Conservation (phyloP, 108 stramenopile species). For the Parmales sp. region DNA sequence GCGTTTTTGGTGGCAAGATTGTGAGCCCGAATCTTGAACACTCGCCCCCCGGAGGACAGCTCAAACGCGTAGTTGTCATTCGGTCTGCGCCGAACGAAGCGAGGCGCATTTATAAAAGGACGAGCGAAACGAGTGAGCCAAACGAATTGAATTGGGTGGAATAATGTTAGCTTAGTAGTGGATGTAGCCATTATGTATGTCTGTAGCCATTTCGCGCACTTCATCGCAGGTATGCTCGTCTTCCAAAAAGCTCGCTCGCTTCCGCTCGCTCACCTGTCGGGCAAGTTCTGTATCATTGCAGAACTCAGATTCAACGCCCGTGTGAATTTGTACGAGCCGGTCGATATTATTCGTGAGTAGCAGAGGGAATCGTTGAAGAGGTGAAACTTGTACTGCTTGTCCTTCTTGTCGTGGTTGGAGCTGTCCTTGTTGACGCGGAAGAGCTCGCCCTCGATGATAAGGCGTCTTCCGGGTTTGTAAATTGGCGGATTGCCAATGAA, state of each 20-base stretch:
- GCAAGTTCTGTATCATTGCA: not conserved
- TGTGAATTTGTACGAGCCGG: not conserved
- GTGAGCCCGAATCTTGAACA: conserved; percentile 8
- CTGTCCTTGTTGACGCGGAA: not conserved
- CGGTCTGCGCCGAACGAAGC: not conserved
- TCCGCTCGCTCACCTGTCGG: not conserved
- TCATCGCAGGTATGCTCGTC: too few relatives aligned
- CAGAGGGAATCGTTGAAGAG: not conserved
- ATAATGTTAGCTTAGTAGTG: too few relatives aligned
- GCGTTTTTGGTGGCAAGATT: not conserved
- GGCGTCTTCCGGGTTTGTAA: not conserved
- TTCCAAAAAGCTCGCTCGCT: too few relatives aligned
- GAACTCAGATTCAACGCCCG: not conserved
- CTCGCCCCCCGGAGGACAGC: not conserved
- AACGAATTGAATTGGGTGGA: not conserved
- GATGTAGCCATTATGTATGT: too few relatives aligned
- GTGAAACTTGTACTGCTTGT: conserved; percentile 10
- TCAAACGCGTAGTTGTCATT: not conserved
- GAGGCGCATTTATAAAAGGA: not conserved
- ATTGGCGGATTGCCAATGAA: conserved; percentile 10
- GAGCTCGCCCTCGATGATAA: conserved; percentile 3
- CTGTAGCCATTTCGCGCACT: too few relatives aligned
- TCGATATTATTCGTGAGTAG: not conserved
- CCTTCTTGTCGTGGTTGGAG: too few relatives aligned
- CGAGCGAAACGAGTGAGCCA: not conserved